Conservation (phyloP, 2,329 filamentous ascomycete species). For the Sarocladium brachiariae region DNA sequence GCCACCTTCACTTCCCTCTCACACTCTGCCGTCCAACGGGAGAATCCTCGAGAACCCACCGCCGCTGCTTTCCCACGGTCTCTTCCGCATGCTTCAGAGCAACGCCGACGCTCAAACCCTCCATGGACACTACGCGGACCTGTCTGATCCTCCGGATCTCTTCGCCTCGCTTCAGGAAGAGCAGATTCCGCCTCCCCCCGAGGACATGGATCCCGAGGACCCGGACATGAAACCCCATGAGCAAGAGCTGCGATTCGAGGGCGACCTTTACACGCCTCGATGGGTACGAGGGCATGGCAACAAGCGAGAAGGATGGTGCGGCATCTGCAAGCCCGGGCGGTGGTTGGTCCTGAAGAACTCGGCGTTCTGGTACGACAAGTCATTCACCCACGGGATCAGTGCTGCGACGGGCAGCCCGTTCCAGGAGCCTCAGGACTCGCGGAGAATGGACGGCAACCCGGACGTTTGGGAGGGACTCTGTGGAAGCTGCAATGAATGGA, state of each 20-base stretch:
- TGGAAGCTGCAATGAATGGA: slow-evolving; percentile 73
- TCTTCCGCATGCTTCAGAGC: slow-evolving; percentile 68
- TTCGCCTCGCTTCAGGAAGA: slow-evolving; percentile 70
- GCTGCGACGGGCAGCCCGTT: slow-evolving; percentile 74
- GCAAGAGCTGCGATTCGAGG: slow-evolving; percentile 71
- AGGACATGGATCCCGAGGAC: slow-evolving; percentile 75
- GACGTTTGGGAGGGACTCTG: slow-evolving; percentile 79
- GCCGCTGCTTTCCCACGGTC: slow-evolving; percentile 60
- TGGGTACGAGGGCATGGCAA: slow-evolving; percentile 84
- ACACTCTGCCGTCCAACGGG: slow-evolving; percentile 41
- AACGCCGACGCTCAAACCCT: slow-evolving; percentile 63
- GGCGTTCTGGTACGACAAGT: slow-evolving; percentile 91
- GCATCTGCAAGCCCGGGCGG: slow-evolving; percentile 76
- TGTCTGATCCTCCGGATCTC: slow-evolving; percentile 69
- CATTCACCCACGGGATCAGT: slow-evolving; percentile 80
- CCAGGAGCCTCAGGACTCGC: slow-evolving; percentile 66
- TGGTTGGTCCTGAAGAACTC: slow-evolving; percentile 89
- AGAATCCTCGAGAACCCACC: slow-evolving; percentile 54
- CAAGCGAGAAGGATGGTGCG: slow-evolving; percentile 85
- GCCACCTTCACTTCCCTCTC: slow-evolving; percentile 46
- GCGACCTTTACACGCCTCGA: slow-evolving; percentile 74
- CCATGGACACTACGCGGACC: slow-evolving; percentile 64
- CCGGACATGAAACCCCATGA: slow-evolving; percentile 71
- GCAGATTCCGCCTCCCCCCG: slow-evolving; percentile 64
- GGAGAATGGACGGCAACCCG: slow-evolving; percentile 72